Conservation (phyloP, 176 grass and related monocot genomes). For the Chloris gayana region DNA sequence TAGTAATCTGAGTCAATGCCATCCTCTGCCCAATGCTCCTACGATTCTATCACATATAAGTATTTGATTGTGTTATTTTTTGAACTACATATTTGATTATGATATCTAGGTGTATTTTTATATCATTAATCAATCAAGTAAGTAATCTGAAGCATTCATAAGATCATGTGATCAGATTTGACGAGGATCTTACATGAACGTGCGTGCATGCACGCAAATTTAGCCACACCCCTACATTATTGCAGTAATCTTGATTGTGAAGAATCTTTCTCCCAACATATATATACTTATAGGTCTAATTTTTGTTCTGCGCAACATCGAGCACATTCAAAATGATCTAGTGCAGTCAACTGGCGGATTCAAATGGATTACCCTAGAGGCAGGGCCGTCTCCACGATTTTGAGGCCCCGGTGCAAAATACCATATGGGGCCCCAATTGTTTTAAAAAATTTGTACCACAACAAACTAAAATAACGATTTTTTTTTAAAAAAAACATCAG, state of each 20-base stretch:
- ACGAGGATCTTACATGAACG: conserved; percentile 41
- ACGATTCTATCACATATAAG: neutral
- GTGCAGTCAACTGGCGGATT: neutral
- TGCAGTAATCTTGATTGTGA: conserved; percentile 29
- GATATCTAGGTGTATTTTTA: neutral
- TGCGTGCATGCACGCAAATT: conserved; percentile 29
- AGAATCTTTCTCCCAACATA: conserved; percentile 9
- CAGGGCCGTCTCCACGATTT: too few relatives aligned
- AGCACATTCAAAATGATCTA: neutral
- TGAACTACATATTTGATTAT: neutral
- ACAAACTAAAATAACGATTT: too few relatives aligned
- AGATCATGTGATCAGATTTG: conserved; percentile 29
- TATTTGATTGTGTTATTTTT: neutral
- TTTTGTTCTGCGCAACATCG: neutral
- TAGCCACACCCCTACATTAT: conserved; percentile 20
- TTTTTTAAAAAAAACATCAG: too few relatives aligned
- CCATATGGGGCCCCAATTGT: too few relatives aligned
- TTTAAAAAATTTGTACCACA: too few relatives aligned
- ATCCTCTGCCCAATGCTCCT: conserved; percentile 5
- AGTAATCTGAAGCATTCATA: conserved; percentile 25
- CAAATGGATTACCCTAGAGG: neutral
- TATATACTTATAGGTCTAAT: conserved; percentile 18
- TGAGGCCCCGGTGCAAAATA: too few relatives aligned
- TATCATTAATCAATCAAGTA: neutral
- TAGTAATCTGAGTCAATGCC: neutral